Conservation (phyloP, 2,329 filamentous ascomycete species). For the Zasmidium cellare region DNA sequence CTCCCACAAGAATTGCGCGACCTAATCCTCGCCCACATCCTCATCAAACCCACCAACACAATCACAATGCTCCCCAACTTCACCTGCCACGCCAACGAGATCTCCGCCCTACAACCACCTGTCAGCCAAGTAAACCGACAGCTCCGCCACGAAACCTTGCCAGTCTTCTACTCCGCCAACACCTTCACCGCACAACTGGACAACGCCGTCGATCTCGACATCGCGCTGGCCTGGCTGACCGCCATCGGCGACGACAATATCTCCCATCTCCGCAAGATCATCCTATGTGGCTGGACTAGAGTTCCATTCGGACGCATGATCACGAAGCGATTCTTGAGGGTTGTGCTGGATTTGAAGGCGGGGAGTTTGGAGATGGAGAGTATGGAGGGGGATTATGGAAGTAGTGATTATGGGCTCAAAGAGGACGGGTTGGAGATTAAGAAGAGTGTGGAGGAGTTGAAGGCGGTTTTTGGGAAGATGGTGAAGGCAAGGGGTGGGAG, state of each 20-base stretch:
- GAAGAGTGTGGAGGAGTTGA: constrained; percentile 16
- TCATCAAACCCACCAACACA: constrained; percentile 23
- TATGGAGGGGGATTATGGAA: constrained; percentile 5
- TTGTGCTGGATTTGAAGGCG: constrained; percentile 23
- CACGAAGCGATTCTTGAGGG: constrained; percentile 18
- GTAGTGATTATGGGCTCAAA: neutral
- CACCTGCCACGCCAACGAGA: constrained; percentile 17
- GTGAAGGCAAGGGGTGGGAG: constrained; percentile 13
- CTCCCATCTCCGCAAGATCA: constrained; percentile 16
- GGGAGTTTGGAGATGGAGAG: constrained; percentile 14
- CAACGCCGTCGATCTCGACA: constrained; percentile 18
- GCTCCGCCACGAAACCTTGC: constrained; percentile 23
- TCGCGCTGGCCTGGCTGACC: constrained; percentile 21
- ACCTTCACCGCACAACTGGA: constrained; percentile 27
- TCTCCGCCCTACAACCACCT: constrained; percentile 22
- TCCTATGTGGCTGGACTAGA: constrained; percentile 25
- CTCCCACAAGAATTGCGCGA: constrained; percentile 30
- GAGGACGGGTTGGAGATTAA: constrained; percentile 1
- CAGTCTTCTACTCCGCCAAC: constrained; percentile 27
- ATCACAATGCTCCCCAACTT: constrained; percentile 25
- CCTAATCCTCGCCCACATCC: constrained; percentile 22
- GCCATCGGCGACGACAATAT: constrained; percentile 24
- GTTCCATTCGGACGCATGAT: constrained; percentile 27
- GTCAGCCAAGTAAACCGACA: constrained; percentile 23
- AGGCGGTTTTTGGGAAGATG: constrained; percentile 14